Evolutionary conservation across 2,329 filamentous ascomycete species (phyloP).

Genomic region (Parafenestella ontariensis): DNA sequence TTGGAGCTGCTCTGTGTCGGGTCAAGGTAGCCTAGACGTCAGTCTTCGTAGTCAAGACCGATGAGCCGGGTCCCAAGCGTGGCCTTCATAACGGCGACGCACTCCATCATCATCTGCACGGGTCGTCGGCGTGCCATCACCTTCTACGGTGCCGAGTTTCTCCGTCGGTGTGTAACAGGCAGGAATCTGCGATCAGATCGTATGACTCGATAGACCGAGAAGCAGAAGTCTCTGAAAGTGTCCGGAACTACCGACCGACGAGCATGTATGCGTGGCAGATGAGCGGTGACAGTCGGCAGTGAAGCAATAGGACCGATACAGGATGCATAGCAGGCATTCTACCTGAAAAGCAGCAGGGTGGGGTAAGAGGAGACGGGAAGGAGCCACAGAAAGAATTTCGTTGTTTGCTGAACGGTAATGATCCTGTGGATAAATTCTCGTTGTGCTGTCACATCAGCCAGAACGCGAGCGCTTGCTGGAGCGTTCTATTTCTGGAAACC

Average conservation of each 20-base stretch:
- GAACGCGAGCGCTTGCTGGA: conserved; percentile 17
- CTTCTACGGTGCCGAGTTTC: not conserved
- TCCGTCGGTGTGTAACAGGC: not conserved
- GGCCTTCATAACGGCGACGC: not conserved
- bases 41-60: not conserved
- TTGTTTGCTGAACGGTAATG: not conserved
- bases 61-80: not conserved
- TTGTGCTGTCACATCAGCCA: not conserved
- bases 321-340: conserved; percentile 20
- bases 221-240: not conserved
- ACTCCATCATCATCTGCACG: conserved; percentile 1
- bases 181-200: not conserved
- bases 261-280: conserved; percentile 18
- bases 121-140: conserved; percentile 3
- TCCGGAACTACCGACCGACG: conserved; percentile 8
- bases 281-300: conserved; percentile 32
- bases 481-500: conserved; percentile 8
- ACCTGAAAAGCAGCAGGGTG: conserved; percentile 20
- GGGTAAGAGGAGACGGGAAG: conserved; percentile 18
- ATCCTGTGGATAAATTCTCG: not conserved
- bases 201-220: not conserved
- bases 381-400: conserved; percentile 14
- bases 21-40: not conserved
- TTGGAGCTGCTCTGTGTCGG: not conserved
- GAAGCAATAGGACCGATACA: conserved; percentile 31